phyloP scores from a whole-genome alignment of 257 asterid species.

The Nicotiana obtusifolia region DNA sequence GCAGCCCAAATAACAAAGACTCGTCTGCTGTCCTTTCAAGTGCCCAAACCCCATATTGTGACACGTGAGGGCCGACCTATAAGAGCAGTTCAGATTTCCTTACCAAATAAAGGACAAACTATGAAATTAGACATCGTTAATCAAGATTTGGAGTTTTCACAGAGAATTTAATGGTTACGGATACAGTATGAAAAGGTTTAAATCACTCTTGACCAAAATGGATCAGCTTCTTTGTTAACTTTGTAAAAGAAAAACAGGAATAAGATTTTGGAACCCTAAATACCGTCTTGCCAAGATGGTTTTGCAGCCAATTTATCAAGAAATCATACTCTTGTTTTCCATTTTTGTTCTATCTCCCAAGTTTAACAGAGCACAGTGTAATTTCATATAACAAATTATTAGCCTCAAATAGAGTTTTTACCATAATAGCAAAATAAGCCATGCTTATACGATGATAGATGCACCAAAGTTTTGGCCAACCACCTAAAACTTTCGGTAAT shows the following conservation, averaged over 20 bases:
- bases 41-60: too few species aligned
- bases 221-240: background rate
- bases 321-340: background rate
- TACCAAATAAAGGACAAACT: too few species aligned
- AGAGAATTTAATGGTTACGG: too few species aligned
- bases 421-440: background rate
- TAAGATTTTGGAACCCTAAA: background rate
- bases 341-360: background rate
- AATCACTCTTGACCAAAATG: background rate
- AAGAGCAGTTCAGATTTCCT: background rate
- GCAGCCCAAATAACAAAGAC: background rate
- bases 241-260: background rate
- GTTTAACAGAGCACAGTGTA: background rate
- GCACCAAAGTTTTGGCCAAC: background rate
- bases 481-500: background rate
- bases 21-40: too few species aligned
- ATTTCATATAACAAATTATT: background rate
- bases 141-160: background rate
- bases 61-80: too few species aligned
- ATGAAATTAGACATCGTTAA: too few species aligned
- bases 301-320: background rate
- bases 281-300: background rate
- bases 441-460: background rate
- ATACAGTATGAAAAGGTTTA: background rate
- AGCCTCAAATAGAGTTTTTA: background rate